Evolutionary conservation across 306 rosid genomes (phyloP).

Genomic region (Vachellia collinsii): DNA sequence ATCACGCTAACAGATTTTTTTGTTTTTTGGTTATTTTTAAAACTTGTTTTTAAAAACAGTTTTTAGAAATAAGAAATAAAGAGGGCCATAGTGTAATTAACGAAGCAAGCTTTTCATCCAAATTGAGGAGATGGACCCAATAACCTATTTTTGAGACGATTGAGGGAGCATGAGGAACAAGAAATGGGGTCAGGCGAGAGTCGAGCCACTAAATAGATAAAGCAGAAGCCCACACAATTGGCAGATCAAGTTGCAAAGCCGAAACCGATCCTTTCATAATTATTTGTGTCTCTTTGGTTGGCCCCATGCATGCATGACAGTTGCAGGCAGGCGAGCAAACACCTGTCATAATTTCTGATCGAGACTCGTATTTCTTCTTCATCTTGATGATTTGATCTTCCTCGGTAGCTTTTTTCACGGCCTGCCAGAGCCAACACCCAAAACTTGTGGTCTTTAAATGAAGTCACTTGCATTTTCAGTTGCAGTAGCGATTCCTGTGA

Average conservation of each 20-base stretch:
- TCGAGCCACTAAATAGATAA: constrained; percentile 36
- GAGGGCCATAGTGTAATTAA: no score
- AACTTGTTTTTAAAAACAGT: no score
- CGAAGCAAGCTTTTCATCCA: no score
- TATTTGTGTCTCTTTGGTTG: constrained; percentile 30
- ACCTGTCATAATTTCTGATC: neutral
- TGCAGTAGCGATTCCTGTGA: no score
- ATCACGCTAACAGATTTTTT: no score
- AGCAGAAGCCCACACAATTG: constrained; percentile 22
- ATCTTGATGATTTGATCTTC: neutral
- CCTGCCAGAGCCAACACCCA: neutral
- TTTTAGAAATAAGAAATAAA: no score
- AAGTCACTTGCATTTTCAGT: no score
- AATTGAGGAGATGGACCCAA: no score
- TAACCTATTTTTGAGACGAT: no score
- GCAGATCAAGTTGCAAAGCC: neutral
- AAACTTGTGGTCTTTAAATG: neutral
- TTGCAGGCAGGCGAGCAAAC: constrained; percentile 30
- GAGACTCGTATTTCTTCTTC: no score
- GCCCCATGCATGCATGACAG: constrained; percentile 37
- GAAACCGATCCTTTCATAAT: constrained; percentile 27
- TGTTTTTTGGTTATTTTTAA: no score
- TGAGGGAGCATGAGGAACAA: neutral
- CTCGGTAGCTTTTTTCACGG: constrained; percentile 11
- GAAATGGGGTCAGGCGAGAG: constrained; percentile 35